Conservation (phyloP, 78 protist genomes). For the Cyanophora paradoxa region DNA sequence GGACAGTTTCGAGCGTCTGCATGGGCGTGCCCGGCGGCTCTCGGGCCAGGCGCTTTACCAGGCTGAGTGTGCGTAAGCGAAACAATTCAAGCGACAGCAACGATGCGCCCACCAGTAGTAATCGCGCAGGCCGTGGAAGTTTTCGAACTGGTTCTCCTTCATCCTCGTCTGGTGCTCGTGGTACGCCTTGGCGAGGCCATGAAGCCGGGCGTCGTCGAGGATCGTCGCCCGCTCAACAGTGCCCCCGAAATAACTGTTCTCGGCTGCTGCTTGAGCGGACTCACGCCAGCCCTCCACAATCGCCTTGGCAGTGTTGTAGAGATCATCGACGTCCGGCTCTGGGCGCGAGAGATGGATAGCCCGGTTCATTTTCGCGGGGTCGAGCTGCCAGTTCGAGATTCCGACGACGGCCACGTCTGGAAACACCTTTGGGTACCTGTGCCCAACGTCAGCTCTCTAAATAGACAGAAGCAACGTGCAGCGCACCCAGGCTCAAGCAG, state of each 20-base stretch:
- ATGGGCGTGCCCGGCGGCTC: too few species aligned
- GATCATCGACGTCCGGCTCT: constrained; percentile 28
- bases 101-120: neutral
- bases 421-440: too few species aligned
- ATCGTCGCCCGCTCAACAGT: neutral
- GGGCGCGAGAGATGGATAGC: constrained; percentile 33
- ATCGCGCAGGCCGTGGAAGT: too few species aligned
- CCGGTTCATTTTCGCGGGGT: constrained; percentile 64
- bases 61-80: too few species aligned
- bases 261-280: neutral
- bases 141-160: neutral
- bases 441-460: too few species aligned
- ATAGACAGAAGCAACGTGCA: too few species aligned
- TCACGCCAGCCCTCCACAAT: too few species aligned
- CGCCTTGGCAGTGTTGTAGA: constrained; percentile 33
- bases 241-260: too few species aligned
- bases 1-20: too few species aligned
- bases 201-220: neutral
- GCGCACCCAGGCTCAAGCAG: constrained; percentile 50
- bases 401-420: constrained; percentile 52
- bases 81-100: neutral
- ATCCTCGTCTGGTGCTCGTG: neutral
- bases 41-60: too few species aligned
- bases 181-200: neutral
- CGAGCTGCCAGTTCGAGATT: constrained; percentile 61